These are phyloP conservation scores for Zalerion maritima DNA, from an alignment of 495 filamentous ascomycete genomes.

Conservation along the genomic window DNA sequence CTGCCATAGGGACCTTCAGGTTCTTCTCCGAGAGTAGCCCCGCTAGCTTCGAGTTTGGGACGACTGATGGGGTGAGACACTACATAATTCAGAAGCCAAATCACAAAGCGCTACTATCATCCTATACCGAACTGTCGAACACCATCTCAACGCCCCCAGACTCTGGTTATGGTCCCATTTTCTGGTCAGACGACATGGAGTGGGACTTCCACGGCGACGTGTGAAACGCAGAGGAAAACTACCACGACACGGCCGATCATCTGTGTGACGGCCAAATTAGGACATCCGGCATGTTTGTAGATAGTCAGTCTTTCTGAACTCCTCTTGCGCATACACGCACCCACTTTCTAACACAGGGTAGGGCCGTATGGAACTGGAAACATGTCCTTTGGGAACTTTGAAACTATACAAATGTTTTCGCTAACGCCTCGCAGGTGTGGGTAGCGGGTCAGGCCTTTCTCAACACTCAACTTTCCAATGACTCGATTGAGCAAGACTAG, in stretches of 20 bases:
- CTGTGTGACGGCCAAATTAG: constrained; percentile 14
- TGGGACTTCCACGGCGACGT: constrained; percentile 17
- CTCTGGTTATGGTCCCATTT: constrained; percentile 16
- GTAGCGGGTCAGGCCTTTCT: constrained; percentile 17
- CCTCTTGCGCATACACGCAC: not conserved
- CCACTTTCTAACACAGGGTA: not conserved
- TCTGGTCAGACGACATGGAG: constrained; percentile 19
- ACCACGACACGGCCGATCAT: constrained; percentile 17
- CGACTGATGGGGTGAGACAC: constrained; percentile 12
- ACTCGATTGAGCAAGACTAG: constrained; percentile 9
- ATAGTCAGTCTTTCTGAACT: constrained; percentile 5
- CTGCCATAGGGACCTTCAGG: constrained; percentile 14
- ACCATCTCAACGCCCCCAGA: constrained; percentile 13
- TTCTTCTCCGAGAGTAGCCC: constrained; percentile 12
- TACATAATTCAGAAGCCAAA: constrained; percentile 15
- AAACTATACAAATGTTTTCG: constrained; percentile 13
- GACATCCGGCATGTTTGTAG: constrained; percentile 15
- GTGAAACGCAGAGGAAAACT: constrained; percentile 16
- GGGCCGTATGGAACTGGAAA: constrained; percentile 19
- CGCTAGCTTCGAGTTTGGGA: constrained; percentile 18
- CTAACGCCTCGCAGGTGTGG: constrained; percentile 18
- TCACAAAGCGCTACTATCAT: constrained; percentile 8
- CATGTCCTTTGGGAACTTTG: constrained; percentile 16
- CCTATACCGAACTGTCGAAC: constrained; percentile 12
- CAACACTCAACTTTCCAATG: constrained; percentile 13